These are phyloP conservation scores for Raffaelea albimanens DNA, from an alignment of 2,329 filamentous ascomycete genomes.

Conservation along the genomic window DNA sequence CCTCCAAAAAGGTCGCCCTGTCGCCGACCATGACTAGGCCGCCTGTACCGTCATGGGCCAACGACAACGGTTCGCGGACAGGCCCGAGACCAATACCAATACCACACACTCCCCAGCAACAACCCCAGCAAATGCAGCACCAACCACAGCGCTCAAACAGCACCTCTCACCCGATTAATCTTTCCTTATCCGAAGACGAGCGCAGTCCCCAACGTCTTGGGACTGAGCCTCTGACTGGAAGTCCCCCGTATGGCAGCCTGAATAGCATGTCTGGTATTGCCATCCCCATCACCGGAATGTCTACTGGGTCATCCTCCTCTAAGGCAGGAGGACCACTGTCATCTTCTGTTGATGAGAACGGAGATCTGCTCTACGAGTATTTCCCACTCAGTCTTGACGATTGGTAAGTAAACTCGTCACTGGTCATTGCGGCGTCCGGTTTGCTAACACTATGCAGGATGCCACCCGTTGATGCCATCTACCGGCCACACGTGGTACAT, in stretches of 20 bases:
- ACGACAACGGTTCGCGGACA: slow-evolving; percentile 16
- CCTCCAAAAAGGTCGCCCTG: slow-evolving; percentile 42
- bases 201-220: slow-evolving; percentile 42
- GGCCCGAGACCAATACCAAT: slow-evolving; percentile 4
- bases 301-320: no score
- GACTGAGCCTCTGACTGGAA: slow-evolving; percentile 30
- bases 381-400: slow-evolving; percentile 87
- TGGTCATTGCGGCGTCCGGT: no score
- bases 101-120: slow-evolving; percentile 11
- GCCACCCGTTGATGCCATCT: slow-evolving; percentile 82
- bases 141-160: slow-evolving; percentile 7
- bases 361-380: slow-evolving; percentile 86
- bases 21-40: slow-evolving; percentile 42
- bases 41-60: slow-evolving; percentile 43
- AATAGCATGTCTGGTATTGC: not conserved
- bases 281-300: not conserved
- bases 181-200: slow-evolving; percentile 53
- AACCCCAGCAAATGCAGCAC: not conserved
- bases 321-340: no score
- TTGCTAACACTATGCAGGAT: slow-evolving; percentile 41
- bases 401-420: slow-evolving; percentile 56
- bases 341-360: slow-evolving; percentile 45
- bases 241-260: slow-evolving; percentile 35
- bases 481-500: slow-evolving; percentile 86
- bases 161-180: slow-evolving; percentile 31